Percentiles rank a stretch among this genome's conserved stretches.
These are phyloP conservation scores for Friedmanniomyces simplex DNA, from an alignment of 495 filamentous ascomycete genomes.

Conservation along the genomic window DNA sequence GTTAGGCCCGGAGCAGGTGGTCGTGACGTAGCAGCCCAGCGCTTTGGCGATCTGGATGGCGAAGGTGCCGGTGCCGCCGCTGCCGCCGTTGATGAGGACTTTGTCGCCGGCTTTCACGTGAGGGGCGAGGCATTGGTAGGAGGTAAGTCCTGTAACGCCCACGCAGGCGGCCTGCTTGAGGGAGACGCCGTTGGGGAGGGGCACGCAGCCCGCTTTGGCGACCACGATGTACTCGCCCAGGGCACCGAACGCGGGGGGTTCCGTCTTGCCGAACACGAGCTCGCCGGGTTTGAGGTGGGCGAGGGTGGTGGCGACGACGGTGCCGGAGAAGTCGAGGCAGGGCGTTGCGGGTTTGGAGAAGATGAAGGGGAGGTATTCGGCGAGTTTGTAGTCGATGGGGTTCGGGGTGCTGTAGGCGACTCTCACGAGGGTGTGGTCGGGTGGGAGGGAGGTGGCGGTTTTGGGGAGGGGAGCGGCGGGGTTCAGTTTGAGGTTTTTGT, in stretches of 20 bases:
- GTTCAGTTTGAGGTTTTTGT: slow-evolving; percentile 24
- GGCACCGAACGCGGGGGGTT: slow-evolving; percentile 15
- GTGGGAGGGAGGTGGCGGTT: slow-evolving; percentile 6
- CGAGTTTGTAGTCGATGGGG: slow-evolving; percentile 28
- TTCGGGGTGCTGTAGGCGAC: slow-evolving; percentile 27
- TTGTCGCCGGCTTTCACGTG: slow-evolving; percentile 25
- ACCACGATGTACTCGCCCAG: slow-evolving; percentile 24
- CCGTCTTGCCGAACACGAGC: slow-evolving; percentile 26
- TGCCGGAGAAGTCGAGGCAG: slow-evolving; percentile 27
- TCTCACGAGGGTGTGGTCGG: slow-evolving; percentile 22
- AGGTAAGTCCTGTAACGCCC: slow-evolving; percentile 24
- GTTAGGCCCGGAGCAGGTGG: slow-evolving; percentile 27
- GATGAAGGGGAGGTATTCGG: slow-evolving; percentile 20
- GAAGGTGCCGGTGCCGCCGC: slow-evolving; percentile 27
- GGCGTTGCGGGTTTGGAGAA: slow-evolving; percentile 21
- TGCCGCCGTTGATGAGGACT: slow-evolving; percentile 33
- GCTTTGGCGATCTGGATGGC: slow-evolving; percentile 30
- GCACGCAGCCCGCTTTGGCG: slow-evolving; percentile 6
- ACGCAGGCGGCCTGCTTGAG: slow-evolving; percentile 24
- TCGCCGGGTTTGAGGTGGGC: slow-evolving; percentile 21
- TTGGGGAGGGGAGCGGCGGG: slow-evolving; percentile 10
- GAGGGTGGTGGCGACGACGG: slow-evolving; percentile 21
- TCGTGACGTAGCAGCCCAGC: slow-evolving; percentile 26
- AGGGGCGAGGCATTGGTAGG: slow-evolving; percentile 23
- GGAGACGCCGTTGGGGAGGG: slow-evolving; percentile 22